These are phyloP conservation scores for Arachis hypogaea DNA, from an alignment of 306 rosid species.

Conservation along the genomic window DNA sequence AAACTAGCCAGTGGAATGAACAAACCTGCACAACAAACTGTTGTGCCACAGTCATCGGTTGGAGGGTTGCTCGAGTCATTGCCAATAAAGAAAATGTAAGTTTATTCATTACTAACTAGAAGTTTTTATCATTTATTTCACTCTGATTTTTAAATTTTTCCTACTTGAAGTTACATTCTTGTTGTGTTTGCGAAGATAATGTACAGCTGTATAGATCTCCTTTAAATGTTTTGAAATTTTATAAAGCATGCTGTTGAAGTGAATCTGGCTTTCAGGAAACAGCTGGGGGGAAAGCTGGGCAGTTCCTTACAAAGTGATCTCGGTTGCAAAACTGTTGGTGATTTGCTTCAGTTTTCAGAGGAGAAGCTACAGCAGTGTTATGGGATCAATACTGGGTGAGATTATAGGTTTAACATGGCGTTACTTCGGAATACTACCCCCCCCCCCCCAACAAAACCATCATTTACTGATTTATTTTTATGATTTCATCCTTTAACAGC, in stretches of 20 bases:
- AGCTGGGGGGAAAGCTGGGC: constrained; percentile 98
- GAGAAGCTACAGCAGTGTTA: constrained; percentile 81
- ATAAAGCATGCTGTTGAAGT: constrained; percentile 27
- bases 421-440: background rate
- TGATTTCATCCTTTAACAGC: constrained; percentile 20
- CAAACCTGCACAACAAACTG: constrained; percentile 97
- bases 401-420: constrained; percentile 22
- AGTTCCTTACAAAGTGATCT: constrained; percentile 81
- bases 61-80: constrained; percentile 77
- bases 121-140: constrained; percentile 20
- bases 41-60: constrained; percentile 86
- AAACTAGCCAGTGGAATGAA: constrained; percentile 94
- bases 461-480: constrained; percentile 2
- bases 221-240: constrained; percentile 18
- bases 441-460: too few relatives aligned
- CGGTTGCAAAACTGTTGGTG: constrained; percentile 82
- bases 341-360: constrained; percentile 80
- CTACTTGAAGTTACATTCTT: constrained; percentile 19
- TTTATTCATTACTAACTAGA: constrained; percentile 25
- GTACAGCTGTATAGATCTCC: constrained; percentile 22
- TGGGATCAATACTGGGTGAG: constrained; percentile 90
- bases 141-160: background rate
- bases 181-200: constrained; percentile 38
- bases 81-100: constrained; percentile 92
- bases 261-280: constrained; percentile 72